Conservation (phyloP, 2,329 filamentous ascomycete species). For the Phoma sp. region DNA sequence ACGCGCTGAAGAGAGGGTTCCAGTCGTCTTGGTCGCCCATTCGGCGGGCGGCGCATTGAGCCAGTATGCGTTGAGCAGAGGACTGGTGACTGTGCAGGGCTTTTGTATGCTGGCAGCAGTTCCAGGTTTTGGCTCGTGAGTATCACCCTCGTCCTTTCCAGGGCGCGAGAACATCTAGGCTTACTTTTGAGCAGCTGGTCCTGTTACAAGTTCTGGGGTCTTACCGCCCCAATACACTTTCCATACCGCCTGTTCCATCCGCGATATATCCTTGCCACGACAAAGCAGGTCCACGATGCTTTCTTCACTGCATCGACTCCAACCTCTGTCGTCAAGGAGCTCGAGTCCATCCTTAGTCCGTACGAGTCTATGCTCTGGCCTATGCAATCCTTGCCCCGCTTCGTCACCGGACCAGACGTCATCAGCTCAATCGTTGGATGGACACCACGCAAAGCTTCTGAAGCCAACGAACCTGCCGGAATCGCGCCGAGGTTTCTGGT, state of each 20-base stretch:
- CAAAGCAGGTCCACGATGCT: slow-evolving; percentile 56
- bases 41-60: slow-evolving; percentile 61
- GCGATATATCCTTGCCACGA: slow-evolving; percentile 61
- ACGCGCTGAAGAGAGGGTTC: slow-evolving; percentile 28
- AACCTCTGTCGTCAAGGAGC: slow-evolving; percentile 49
- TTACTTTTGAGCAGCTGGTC: slow-evolving; percentile 20
- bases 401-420: slow-evolving; percentile 53
- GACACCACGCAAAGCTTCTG: slow-evolving; percentile 48
- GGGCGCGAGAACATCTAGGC: not conserved
- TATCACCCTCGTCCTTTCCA: slow-evolving; percentile 12
- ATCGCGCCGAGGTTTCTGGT: slow-evolving; percentile 28
- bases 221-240: slow-evolving; percentile 34
- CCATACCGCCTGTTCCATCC: slow-evolving; percentile 58
- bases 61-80: slow-evolving; percentile 58
- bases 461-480: slow-evolving; percentile 4
- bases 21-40: slow-evolving; percentile 59
- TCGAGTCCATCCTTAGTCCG: slow-evolving; percentile 54
- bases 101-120: slow-evolving; percentile 58
- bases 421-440: slow-evolving; percentile 47
- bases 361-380: slow-evolving; percentile 65
- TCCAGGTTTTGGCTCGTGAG: slow-evolving; percentile 59
- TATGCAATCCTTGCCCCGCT: slow-evolving; percentile 56
- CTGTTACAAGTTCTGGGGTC: slow-evolving; percentile 36
- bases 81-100: slow-evolving; percentile 52
- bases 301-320: slow-evolving; percentile 61